Evolutionary conservation across 139 green algal genomes (phyloP).

Genomic region (Dunaliella primolecta): DNA sequence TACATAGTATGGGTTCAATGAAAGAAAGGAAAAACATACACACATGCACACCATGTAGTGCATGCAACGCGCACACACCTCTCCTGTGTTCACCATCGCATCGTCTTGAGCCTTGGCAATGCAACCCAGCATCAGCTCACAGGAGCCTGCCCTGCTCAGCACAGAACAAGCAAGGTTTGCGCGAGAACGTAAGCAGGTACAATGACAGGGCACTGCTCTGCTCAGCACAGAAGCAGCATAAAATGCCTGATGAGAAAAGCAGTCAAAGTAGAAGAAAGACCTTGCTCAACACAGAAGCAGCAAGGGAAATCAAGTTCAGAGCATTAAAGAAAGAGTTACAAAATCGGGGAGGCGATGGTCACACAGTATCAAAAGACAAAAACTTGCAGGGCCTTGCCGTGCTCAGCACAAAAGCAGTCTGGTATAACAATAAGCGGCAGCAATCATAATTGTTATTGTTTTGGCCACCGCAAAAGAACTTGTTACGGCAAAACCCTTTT

Average conservation of each 20-base stretch:
- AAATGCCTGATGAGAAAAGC: not conserved
- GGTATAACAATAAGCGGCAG: not conserved
- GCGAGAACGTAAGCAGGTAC: not conserved
- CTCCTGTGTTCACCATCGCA: constrained; percentile 58
- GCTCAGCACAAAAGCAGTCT: not conserved
- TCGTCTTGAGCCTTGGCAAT: constrained; percentile 64
- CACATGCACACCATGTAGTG: not conserved
- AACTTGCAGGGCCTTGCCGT: not conserved
- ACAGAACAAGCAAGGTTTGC: not conserved
- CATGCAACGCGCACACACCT: constrained; percentile 43
- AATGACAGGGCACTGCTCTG: too few relatives aligned
- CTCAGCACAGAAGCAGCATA: too few relatives aligned
- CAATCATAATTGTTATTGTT: too few relatives aligned
- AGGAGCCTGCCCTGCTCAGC: constrained; percentile 40
- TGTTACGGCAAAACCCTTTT: too few relatives aligned
- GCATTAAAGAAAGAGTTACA: not conserved
- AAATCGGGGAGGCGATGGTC: too few relatives aligned
- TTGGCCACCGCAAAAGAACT: not conserved
- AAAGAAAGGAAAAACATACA: too few relatives aligned
- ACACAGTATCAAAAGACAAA: not conserved
- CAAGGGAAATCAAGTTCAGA: not conserved
- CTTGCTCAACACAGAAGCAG: not conserved
- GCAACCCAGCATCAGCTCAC: constrained; percentile 88
- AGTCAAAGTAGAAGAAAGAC: not conserved
- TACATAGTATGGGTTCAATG: too few relatives aligned